phyloP scores from a whole-genome alignment of 208 protist species.

The Acanthamoeba healyi region DNA sequence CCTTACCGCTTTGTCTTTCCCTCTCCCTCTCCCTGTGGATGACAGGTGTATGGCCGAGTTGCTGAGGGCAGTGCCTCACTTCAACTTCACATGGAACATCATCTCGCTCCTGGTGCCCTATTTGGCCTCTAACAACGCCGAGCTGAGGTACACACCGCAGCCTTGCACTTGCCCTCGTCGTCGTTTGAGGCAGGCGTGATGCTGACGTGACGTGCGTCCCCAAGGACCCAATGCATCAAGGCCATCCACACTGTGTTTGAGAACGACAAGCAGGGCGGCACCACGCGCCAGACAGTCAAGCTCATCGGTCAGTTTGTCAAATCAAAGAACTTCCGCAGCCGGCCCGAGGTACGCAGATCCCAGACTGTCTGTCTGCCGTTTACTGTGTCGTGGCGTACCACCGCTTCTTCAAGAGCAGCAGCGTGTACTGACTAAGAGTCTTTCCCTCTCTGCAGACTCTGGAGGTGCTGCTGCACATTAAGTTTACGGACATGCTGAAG shows the following conservation, averaged over 20 bases:
- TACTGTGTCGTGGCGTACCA: not conserved
- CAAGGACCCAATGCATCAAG: constrained; percentile 52
- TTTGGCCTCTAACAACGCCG: constrained; percentile 68
- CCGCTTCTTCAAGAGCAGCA: not conserved
- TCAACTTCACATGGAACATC: constrained; percentile 83
- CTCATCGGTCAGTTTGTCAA: constrained; percentile 79
- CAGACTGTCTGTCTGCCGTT: not conserved
- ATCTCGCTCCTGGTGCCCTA: constrained; percentile 73
- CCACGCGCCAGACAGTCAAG: constrained; percentile 64
- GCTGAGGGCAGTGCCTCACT: constrained; percentile 68
- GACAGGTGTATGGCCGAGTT: constrained; percentile 61
- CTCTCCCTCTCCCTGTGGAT: too few relatives aligned
- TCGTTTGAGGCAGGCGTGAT: too few relatives aligned
- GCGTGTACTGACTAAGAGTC: not conserved
- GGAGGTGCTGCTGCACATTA: constrained; percentile 62
- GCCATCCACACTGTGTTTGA: constrained; percentile 64
- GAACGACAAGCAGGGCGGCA: constrained; percentile 72
- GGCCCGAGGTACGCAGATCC: not conserved
- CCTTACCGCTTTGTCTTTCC: too few relatives aligned
- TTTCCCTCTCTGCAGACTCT: not conserved
- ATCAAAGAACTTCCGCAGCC: constrained; percentile 60
- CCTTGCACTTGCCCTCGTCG: too few relatives aligned
- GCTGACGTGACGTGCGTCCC: not conserved
- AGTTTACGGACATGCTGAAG: constrained; percentile 78
- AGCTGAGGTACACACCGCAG: not conserved